Evolutionary conservation across 164 flowering plant species (phyloP).

Genomic region (Liquidambar formosana): DNA sequence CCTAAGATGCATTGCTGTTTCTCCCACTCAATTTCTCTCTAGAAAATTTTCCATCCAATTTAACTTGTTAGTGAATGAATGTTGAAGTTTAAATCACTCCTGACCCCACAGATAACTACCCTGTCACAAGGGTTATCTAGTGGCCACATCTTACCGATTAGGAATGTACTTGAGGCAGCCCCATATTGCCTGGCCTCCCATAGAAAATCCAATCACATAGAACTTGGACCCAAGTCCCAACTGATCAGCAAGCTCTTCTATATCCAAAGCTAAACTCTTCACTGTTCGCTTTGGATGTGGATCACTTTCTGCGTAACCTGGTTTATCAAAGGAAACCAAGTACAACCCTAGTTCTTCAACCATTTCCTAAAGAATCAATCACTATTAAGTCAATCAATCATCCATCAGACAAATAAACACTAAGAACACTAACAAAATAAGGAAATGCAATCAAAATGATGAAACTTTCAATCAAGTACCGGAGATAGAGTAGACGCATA

Average conservation of each 20-base stretch:
- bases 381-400: not conserved
- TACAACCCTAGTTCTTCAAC: constrained; percentile 39
- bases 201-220: constrained; percentile 45
- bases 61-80: too few relatives aligned
- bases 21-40: too few relatives aligned
- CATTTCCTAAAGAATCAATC: constrained; percentile 30
- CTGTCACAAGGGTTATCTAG: not conserved
- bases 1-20: too few relatives aligned
- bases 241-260: constrained; percentile 60
- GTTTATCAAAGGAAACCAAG: constrained; percentile 44
- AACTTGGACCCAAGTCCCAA: constrained; percentile 46
- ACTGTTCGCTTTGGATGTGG: constrained; percentile 46
- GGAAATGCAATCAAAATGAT: too few relatives aligned
- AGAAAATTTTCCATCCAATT: too few relatives aligned
- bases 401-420: not conserved
- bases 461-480: constrained; percentile 4
- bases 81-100: not conserved
- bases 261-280: constrained; percentile 44
- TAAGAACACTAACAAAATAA: not conserved
- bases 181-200: constrained; percentile 56
- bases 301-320: constrained; percentile 68
- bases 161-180: constrained; percentile 57
- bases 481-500: constrained; percentile 21
- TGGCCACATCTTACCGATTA: constrained; percentile 34
- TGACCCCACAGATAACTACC: not conserved